phyloP scores from a whole-genome alignment of 1,139 yeast genomes.

The Yamadazyma friedrichii region DNA sequence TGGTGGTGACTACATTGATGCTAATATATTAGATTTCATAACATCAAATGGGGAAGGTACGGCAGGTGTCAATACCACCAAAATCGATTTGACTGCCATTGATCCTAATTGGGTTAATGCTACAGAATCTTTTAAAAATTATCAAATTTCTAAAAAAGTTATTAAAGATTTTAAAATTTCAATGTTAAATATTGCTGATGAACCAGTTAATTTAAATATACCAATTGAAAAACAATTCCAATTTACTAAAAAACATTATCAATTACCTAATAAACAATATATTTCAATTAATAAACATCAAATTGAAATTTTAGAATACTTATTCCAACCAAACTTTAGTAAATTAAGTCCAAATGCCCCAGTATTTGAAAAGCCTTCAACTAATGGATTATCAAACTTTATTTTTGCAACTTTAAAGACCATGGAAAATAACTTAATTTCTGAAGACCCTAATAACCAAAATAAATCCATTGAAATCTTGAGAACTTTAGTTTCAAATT shows the following conservation, averaged over 20 bases:
- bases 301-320: conserved; percentile 47
- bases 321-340: conserved; percentile 53
- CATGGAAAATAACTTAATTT: conserved; percentile 31
- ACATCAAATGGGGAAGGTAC: conserved; percentile 8
- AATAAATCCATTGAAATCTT: conserved; percentile 40
- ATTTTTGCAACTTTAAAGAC: conserved; percentile 38
- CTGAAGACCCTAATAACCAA: conserved; percentile 24
- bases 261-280: conserved; percentile 46
- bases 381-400: conserved; percentile 43
- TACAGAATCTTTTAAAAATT: conserved; percentile 48
- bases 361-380: conserved; percentile 35
- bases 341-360: conserved; percentile 28
- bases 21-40: conserved; percentile 47
- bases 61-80: neutral
- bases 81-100: conserved; percentile 9
- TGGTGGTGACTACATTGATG: conserved; percentile 69
- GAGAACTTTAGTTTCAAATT: conserved; percentile 50
- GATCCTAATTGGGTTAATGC: conserved; percentile 11
- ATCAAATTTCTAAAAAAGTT: conserved; percentile 38
- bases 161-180: conserved; percentile 52
- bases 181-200: conserved; percentile 26
- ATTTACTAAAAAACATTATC: conserved; percentile 31
- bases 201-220: conserved; percentile 5
- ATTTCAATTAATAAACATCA: conserved; percentile 42
- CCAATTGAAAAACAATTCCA: conserved; percentile 5